Evolutionary conservation across 805 yeast species (phyloP).

Genomic region (Teunomyces funiuensis): DNA sequence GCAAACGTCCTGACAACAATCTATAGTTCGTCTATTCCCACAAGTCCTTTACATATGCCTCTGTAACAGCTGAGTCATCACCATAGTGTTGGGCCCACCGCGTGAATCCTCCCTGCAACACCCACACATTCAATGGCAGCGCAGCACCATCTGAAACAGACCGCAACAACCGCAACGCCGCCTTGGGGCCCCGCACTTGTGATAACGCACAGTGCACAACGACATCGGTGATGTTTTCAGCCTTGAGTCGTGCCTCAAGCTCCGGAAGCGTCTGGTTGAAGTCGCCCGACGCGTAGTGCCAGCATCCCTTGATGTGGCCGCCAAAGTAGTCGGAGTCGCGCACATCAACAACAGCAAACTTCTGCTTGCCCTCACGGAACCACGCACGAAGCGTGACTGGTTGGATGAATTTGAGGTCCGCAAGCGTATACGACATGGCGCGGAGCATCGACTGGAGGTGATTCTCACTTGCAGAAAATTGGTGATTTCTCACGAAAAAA

Average conservation of each 20-base stretch:
- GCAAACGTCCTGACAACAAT: too few relatives aligned
- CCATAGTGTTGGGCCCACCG: constrained; percentile 83
- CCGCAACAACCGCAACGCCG: constrained; percentile 65
- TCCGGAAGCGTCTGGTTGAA: constrained; percentile 41
- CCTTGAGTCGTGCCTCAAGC: constrained; percentile 32
- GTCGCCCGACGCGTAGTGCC: constrained; percentile 54
- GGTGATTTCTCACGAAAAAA: too few relatives aligned
- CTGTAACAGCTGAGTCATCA: constrained; percentile 62
- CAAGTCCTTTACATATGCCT: constrained; percentile 34
- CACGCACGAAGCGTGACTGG: constrained; percentile 46
- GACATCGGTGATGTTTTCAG: constrained; percentile 45
- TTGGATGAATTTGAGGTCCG: constrained; percentile 48
- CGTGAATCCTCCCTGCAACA: constrained; percentile 81
- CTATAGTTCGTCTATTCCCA: constrained; percentile 22
- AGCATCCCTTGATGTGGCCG: constrained; percentile 61
- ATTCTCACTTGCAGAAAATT: too few relatives aligned
- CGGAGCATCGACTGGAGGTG: background rate
- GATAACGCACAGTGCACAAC: constrained; percentile 91
- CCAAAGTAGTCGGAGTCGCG: constrained; percentile 83
- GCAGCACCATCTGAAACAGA: constrained; percentile 28
- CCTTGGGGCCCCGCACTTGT: constrained; percentile 88
- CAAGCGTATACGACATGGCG: constrained; percentile 23
- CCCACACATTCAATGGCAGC: constrained; percentile 55
- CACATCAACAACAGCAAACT: constrained; percentile 71
- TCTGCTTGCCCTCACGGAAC: constrained; percentile 41